Conservation (phyloP, 768 basidiomycete species). For the Holtermannia corniformis region DNA sequence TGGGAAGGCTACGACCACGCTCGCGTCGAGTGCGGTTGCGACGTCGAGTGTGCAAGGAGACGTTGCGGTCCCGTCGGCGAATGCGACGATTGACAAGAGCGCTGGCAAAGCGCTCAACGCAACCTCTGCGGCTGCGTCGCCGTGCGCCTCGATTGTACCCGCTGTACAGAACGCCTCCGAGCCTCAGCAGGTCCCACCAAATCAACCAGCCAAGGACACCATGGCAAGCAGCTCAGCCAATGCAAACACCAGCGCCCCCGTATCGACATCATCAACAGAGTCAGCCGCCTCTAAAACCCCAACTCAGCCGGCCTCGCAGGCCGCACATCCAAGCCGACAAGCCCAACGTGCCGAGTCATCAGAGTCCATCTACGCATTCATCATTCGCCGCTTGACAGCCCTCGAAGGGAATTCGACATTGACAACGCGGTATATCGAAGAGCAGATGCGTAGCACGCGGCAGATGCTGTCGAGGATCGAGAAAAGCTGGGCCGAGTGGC, state of each 20-base stretch:
- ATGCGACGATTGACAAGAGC: too few relatives aligned
- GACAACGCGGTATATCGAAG: constrained; percentile 75
- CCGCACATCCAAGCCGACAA: neutral
- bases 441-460: constrained; percentile 67
- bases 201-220: neutral
- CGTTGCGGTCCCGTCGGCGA: neutral
- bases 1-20: constrained; percentile 5
- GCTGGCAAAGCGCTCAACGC: too few relatives aligned
- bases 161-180: neutral
- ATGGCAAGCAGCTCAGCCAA: neutral
- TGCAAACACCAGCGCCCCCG: neutral
- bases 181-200: neutral
- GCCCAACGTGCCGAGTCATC: constrained; percentile 24
- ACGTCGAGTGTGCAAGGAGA: neutral
- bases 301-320: neutral
- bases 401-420: constrained; percentile 83
- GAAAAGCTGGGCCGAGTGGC: constrained; percentile 23
- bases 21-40: too few relatives aligned
- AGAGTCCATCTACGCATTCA: constrained; percentile 91
- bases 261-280: neutral
- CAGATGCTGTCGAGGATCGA: constrained; percentile 52
- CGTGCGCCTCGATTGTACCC: neutral
- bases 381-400: constrained; percentile 80
- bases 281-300: neutral
- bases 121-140: neutral